Evolutionary conservation across 1,139 yeast genomes (phyloP).

Genomic region (Pneumocystis wakefieldiae): DNA sequence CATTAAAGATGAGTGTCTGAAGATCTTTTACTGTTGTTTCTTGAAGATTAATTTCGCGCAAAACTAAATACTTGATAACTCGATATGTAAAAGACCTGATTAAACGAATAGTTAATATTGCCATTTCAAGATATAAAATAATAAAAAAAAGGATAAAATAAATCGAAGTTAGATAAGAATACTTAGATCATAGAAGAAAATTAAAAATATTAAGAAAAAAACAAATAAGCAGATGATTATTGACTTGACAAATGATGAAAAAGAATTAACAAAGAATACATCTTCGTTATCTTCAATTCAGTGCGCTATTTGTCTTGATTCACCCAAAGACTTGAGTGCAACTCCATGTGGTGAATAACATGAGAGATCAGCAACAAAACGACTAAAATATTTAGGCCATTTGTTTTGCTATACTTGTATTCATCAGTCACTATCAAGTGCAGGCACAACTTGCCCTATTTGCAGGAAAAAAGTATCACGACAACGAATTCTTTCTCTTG

Average conservation of each 20-base stretch:
- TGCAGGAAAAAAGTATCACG: background rate
- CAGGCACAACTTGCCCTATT: background rate
- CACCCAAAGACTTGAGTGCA: background rate
- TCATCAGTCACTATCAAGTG: background rate
- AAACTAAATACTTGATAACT: slow-evolving; percentile 67
- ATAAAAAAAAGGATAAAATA: background rate
- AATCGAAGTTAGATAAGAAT: background rate
- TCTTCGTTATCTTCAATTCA: background rate
- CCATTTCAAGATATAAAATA: slow-evolving; percentile 21
- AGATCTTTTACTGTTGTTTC: slow-evolving; percentile 52
- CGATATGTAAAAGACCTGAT: slow-evolving; percentile 87
- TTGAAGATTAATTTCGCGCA: slow-evolving; percentile 58
- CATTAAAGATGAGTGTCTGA: slow-evolving; percentile 26
- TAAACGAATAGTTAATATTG: slow-evolving; percentile 69
- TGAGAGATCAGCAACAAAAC: background rate
- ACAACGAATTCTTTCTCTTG: background rate
- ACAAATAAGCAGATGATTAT: background rate
- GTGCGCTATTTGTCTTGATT: background rate
- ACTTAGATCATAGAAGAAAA: background rate
- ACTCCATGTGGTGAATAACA: background rate
- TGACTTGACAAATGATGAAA: background rate
- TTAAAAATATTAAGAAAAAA: background rate
- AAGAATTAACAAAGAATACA: background rate
- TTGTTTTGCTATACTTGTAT: background rate
- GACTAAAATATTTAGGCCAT: background rate